These are phyloP conservation scores for Chaetomium fimeti DNA, from an alignment of 495 filamentous ascomycete species.

Conservation along the genomic window DNA sequence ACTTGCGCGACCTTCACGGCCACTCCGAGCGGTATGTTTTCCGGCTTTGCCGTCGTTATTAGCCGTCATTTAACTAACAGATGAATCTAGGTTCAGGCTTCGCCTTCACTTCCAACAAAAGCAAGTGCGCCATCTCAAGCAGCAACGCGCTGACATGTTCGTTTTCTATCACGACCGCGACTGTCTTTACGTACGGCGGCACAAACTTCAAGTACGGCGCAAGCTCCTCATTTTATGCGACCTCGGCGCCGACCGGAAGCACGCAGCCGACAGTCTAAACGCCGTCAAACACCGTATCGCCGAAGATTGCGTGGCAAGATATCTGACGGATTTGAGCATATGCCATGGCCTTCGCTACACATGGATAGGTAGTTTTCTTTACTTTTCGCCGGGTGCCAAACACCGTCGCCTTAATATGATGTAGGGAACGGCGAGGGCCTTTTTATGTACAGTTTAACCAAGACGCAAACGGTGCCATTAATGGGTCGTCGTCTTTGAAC, in stretches of 20 bases:
- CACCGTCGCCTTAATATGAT: no score
- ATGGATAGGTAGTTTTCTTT: no score
- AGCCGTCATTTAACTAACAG: not conserved
- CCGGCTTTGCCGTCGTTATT: not conserved
- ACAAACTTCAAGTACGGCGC: not conserved
- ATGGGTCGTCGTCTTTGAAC: no score
- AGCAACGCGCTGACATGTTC: not conserved
- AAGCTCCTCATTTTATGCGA: not conserved
- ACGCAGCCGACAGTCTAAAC: not conserved
- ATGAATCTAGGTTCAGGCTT: not conserved
- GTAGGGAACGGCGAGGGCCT: no score
- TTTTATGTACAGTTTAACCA: no score
- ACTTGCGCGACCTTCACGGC: not conserved
- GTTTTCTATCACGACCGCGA: not conserved
- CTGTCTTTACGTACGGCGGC: not conserved
- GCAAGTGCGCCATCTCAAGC: slow-evolving; percentile 4
- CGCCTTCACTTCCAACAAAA: not conserved
- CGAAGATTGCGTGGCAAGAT: not conserved
- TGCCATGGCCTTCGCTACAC: not conserved
- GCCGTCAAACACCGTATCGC: not conserved
- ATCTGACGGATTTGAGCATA: not conserved
- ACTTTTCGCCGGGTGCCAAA: no score
- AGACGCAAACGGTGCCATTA: no score
- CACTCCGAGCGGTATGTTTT: not conserved
- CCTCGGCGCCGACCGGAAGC: not conserved